Conservation (phyloP, 176 grass and related monocot species). For the Pontederia crassipes region DNA sequence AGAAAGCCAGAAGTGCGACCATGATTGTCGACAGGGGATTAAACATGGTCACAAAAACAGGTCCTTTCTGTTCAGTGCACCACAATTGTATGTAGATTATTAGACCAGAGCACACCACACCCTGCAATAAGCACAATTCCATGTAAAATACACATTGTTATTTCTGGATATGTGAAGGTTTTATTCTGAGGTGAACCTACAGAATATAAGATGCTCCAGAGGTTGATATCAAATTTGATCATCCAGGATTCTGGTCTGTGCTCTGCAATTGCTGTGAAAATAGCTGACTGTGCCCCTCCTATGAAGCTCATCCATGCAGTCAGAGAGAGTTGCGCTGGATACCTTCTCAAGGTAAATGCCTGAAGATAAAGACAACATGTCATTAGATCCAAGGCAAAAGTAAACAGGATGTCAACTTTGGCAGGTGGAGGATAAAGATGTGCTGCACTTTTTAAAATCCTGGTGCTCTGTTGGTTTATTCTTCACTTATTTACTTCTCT, state of each 20-base stretch:
- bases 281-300: slow-evolving; percentile 52
- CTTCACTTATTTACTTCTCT: too few relatives aligned
- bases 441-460: too few relatives aligned
- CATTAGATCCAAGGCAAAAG: too few relatives aligned
- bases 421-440: too few relatives aligned
- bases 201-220: slow-evolving; percentile 71
- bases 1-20: slow-evolving; percentile 64
- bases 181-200: slow-evolving; percentile 10
- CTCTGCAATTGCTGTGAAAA: slow-evolving; percentile 43
- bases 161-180: not conserved
- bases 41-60: slow-evolving; percentile 97
- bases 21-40: slow-evolving; percentile 70
- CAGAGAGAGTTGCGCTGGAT: slow-evolving; percentile 80
- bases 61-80: slow-evolving; percentile 81
- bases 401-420: too few relatives aligned
- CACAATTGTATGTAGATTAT: slow-evolving; percentile 77
- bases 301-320: slow-evolving; percentile 76
- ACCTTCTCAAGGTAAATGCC: slow-evolving; percentile 65
- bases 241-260: slow-evolving; percentile 43
- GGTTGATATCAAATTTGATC: slow-evolving; percentile 63
- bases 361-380: slow-evolving; percentile 5
- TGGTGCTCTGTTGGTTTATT: too few relatives aligned
- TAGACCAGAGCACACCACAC: slow-evolving; percentile 67
- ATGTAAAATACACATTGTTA: too few relatives aligned
- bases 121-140: slow-evolving; percentile 24